Evolutionary conservation across 2,329 filamentous ascomycete genomes (phyloP).

Genomic region (Ascochyta rabiei): DNA sequence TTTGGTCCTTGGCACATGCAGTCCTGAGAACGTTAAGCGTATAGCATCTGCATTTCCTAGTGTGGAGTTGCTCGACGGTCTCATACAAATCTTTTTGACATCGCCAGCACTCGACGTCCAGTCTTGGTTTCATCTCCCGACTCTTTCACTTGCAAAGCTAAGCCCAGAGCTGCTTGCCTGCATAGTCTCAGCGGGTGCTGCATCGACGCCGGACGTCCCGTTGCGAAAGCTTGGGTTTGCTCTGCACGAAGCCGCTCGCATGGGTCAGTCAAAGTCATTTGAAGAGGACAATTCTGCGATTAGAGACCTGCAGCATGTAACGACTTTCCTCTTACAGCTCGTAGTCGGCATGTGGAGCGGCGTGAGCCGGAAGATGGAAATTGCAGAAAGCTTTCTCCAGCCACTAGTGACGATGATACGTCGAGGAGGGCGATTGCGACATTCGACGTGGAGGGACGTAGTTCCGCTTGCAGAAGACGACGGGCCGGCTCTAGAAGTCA

Average conservation of each 20-base stretch:
- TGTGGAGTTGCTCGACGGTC: constrained; percentile 64
- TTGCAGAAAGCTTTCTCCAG: constrained; percentile 63
- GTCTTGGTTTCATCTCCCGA: constrained; percentile 67
- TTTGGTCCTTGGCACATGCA: constrained; percentile 66
- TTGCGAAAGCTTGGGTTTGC: constrained; percentile 66
- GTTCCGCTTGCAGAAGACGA: constrained; percentile 61
- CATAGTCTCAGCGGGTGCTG: constrained; percentile 66
- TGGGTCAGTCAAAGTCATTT: constrained; percentile 49
- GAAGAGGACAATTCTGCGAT: constrained; percentile 59
- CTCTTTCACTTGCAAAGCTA: constrained; percentile 62
- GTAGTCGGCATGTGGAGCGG: constrained; percentile 65
- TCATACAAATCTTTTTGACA: constrained; percentile 66
- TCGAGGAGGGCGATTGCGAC: constrained; percentile 64
- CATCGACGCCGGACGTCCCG: constrained; percentile 60
- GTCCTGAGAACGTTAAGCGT: constrained; percentile 55
- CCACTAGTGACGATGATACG: constrained; percentile 63
- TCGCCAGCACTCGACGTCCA: constrained; percentile 63
- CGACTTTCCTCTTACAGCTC: constrained; percentile 57
- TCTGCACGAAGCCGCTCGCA: constrained; percentile 56
- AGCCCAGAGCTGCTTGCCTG: constrained; percentile 65
- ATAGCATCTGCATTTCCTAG: constrained; percentile 68
- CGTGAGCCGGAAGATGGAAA: constrained; percentile 64
- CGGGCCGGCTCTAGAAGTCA: constrained; percentile 63
- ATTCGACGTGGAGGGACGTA: constrained; percentile 60
- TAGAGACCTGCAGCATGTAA: constrained; percentile 58